These are phyloP conservation scores for Aspergillus hiratsukae DNA, from an alignment of 2,329 filamentous ascomycete genomes.

Conservation along the genomic window DNA sequence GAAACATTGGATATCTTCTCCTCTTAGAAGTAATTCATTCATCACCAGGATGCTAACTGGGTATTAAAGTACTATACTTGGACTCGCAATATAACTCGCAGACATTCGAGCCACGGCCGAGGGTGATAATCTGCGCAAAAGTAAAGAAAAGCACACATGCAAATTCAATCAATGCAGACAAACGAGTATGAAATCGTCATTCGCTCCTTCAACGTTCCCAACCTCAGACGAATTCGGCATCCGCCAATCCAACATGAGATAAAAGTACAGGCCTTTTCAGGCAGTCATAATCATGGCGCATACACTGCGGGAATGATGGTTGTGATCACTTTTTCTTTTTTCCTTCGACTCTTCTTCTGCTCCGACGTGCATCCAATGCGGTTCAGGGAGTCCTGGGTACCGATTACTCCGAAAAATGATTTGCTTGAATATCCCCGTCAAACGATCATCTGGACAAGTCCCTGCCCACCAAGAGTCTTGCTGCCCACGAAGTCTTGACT, in stretches of 20 bases:
- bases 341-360: neutral
- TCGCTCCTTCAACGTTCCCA: constrained; percentile 1
- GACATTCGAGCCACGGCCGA: constrained; percentile 1
- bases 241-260: constrained; percentile 10
- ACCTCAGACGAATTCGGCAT: neutral
- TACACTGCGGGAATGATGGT: constrained; percentile 11
- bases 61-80: constrained; percentile 14
- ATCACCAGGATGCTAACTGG: constrained; percentile 17
- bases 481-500: constrained; percentile 55
- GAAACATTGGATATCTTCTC: neutral
- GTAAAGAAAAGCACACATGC: neutral
- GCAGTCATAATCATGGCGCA: constrained; percentile 20
- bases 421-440: constrained; percentile 33
- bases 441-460: constrained; percentile 97
- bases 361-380: neutral
- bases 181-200: constrained; percentile 1
- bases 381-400: neutral
- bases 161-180: neutral
- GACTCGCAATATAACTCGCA: constrained; percentile 6
- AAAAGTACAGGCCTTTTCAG: constrained; percentile 17
- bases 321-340: neutral
- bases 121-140: neutral
- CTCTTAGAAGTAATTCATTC: constrained; percentile 5
- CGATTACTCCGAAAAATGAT: neutral
- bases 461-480: constrained; percentile 92